Evolutionary conservation across 306 rosid species (phyloP), one percentile per base, ranked within the genome.

Genomic region (Cucurbita moschata): DNA sequence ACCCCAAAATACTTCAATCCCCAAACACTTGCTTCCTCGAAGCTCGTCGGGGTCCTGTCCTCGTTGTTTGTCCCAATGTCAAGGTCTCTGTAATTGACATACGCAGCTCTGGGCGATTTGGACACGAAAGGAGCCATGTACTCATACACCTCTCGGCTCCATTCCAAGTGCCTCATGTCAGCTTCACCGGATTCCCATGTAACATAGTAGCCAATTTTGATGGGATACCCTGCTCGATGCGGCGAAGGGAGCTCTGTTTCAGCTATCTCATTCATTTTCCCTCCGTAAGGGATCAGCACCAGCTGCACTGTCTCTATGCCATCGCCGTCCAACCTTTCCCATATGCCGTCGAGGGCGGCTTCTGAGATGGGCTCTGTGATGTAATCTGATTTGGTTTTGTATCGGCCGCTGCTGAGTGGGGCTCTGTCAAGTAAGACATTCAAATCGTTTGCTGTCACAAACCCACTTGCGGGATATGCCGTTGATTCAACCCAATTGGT

Each of bases 241-340:
- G 95, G 95, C 47, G 87, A 88, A 0, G 96, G 92, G 9, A n/a
- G 84, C 58, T 77, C 82, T 4, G 86, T 75, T 73, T 88, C 92
- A 0, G 90, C 63, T 21, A 92, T 82, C 7, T 75, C 75, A 75
- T 81, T 77, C 98, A 84, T 90, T 82, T 49, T 81, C 58, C 95
- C 98, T 0, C 98, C 96, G 46, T 85, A 89, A 0, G 96, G 98
- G 43, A 73, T 87, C 78, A 83, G 82, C 46, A 92, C 4, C 83
- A 79, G 53, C 81, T 81, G 85, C 82, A 68, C 3, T 77, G 3
- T 0, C 85, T 77, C 0, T 71, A 62, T 6, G 83, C 81, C 5
- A 83, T 87, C 38, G 78, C 67, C 10, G 35, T 86, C 51, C 59
- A 86, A 72, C 57, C 53, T 42, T 37, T 82, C 71, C 93, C 96